These are phyloP conservation scores for Avena sativa DNA, from an alignment of 176 grass and related monocot species.

Conservation along the genomic window DNA sequence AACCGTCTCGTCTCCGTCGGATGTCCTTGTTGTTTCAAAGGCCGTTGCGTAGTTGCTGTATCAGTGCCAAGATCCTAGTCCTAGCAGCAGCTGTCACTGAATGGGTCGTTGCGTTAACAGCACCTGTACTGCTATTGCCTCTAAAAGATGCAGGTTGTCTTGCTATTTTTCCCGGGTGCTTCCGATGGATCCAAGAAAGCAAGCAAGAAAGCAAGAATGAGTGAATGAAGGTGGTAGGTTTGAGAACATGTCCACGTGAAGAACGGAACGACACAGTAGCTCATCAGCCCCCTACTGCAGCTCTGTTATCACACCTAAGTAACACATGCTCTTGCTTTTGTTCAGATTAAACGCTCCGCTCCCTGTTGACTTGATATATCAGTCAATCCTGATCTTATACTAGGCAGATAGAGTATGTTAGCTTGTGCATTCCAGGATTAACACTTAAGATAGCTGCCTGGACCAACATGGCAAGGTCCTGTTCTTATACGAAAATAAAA, in stretches of 20 bases:
- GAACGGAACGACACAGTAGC: no score
- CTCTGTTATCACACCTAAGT: no score
- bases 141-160: neutral
- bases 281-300: no score
- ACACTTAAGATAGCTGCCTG: no score
- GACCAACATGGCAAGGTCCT: no score
- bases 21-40: neutral
- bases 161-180: neutral
- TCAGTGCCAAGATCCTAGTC: neutral
- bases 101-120: neutral
- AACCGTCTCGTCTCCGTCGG: neutral
- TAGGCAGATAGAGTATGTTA: no score
- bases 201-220: neutral
- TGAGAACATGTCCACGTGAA: conserved; percentile 32
- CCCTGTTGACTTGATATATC: no score
- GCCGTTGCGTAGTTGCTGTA: neutral
- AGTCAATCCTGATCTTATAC: no score
- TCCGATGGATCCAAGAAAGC: neutral
- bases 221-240: neutral
- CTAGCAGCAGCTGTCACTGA: no score
- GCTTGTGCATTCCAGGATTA: no score
- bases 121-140: neutral
- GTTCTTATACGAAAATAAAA: neutral
- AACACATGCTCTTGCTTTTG: no score
- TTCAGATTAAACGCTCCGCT: no score